Evolutionary conservation across 345 rosid genomes (phyloP).

Genomic region (Salix purpurea): DNA sequence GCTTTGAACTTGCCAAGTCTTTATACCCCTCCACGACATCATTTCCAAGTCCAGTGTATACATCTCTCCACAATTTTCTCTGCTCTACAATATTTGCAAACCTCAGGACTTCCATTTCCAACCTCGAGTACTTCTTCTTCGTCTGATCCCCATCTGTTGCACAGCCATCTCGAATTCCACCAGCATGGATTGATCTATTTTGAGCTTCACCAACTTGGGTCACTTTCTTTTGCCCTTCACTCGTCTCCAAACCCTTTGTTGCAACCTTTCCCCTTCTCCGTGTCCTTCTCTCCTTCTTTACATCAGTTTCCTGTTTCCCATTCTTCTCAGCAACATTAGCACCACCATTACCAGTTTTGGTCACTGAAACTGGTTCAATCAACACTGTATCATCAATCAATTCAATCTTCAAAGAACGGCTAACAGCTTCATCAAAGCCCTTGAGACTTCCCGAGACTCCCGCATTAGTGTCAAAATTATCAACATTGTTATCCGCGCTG

Average conservation of each 20-base stretch:
- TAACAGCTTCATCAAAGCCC: slow-evolving; percentile 25
- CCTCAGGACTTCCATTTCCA: slow-evolving; percentile 72
- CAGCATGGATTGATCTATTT: neutral
- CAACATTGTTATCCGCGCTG: slow-evolving; percentile 7
- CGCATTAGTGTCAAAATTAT: slow-evolving; percentile 1
- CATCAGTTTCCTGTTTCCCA: slow-evolving; percentile 33
- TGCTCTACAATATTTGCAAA: slow-evolving; percentile 53
- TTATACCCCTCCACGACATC: slow-evolving; percentile 50
- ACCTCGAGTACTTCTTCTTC: slow-evolving; percentile 44
- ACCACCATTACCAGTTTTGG: slow-evolving; percentile 30
- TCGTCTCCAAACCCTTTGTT: slow-evolving; percentile 14
- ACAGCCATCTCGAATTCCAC: slow-evolving; percentile 4
- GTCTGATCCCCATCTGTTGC: slow-evolving; percentile 7
- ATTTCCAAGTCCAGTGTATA: slow-evolving; percentile 49
- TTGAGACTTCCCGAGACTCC: slow-evolving; percentile 20
- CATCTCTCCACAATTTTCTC: slow-evolving; percentile 53
- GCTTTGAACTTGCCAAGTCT: slow-evolving; percentile 40
- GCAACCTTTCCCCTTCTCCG: slow-evolving; percentile 39
- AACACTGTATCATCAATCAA: slow-evolving; percentile 73
- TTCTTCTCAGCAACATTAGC: slow-evolving; percentile 27
- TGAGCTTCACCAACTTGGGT: slow-evolving; percentile 18
- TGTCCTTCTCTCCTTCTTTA: slow-evolving; percentile 38
- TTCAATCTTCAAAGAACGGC: slow-evolving; percentile 50
- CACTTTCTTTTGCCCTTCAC: slow-evolving; percentile 15
- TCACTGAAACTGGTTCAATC: slow-evolving; percentile 40